A percentile compares a stretch with the other conserved stretches of the same genome.
Conservation (phyloP, 2,329 filamentous ascomycete species). For the Hypoxylon sp. region DNA sequence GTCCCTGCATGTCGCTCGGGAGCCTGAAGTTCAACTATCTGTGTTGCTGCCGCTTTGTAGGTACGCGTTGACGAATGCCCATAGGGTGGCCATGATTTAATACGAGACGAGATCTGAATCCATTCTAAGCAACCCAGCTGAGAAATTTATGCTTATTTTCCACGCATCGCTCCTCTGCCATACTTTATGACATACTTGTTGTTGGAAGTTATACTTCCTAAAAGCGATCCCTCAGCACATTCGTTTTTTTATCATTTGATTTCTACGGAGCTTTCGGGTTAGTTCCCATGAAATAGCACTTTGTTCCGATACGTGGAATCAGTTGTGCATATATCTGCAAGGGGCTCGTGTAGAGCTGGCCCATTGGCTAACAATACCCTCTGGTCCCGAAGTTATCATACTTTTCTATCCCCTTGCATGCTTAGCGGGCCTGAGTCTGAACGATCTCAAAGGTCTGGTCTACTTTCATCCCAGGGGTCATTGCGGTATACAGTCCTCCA, state of each 20-base stretch:
- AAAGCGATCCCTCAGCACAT: not conserved
- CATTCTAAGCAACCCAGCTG: not conserved
- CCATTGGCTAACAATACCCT: not conserved
- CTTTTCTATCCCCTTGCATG: not conserved
- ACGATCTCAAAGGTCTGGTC: not conserved
- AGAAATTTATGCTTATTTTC: not conserved
- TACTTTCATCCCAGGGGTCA: not conserved
- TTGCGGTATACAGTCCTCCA: not conserved
- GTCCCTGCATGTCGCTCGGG: constrained; percentile 41
- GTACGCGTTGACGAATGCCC: constrained; percentile 49
- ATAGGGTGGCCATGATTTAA: constrained; percentile 51
- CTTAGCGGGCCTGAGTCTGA: not conserved
- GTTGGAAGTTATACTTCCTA: not conserved
- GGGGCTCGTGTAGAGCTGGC: not conserved
- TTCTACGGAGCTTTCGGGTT: not conserved
- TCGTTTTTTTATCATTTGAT: not conserved
- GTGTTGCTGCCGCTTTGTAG: constrained; percentile 15
- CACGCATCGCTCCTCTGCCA: not conserved
- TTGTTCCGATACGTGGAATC: not conserved
- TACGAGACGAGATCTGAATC: constrained; percentile 12
- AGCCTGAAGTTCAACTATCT: not conserved
- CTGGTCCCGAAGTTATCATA: too few species aligned
- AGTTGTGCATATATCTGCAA: not conserved
- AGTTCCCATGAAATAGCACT: not conserved
- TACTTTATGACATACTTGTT: not conserved